phyloP scores from a whole-genome alignment of 177 flowering plant genomes.

The Tripterygium wilfordii region DNA sequence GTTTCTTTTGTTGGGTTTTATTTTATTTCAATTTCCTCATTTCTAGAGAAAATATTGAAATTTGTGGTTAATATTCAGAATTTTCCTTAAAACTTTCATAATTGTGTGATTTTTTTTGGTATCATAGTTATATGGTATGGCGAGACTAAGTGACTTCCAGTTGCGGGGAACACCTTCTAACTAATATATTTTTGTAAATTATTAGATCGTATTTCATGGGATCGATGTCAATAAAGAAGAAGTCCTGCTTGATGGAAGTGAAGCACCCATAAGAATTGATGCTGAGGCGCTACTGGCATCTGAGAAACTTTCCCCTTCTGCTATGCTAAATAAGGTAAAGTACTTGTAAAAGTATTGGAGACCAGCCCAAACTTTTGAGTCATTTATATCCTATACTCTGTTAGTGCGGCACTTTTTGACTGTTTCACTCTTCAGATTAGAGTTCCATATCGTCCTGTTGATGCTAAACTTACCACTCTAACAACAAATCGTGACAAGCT shows the following conservation, averaged over 20 bases:
- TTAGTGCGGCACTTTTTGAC: too few relatives aligned
- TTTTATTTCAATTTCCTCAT: not conserved
- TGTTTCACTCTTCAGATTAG: conserved; percentile 60
- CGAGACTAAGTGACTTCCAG: too few relatives aligned
- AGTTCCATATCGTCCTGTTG: conserved; percentile 69
- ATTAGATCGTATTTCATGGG: conserved; percentile 91
- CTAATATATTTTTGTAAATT: too few relatives aligned
- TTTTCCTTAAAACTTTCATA: too few relatives aligned
- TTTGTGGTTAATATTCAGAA: not conserved
- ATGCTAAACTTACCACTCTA: conserved; percentile 60
- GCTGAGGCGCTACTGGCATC: conserved; percentile 63
- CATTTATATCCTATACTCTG: conserved; percentile 3
- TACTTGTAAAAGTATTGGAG: not conserved
- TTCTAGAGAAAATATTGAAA: not conserved
- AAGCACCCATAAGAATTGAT: conserved; percentile 76
- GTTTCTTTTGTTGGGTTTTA: not conserved
- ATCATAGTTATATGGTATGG: not conserved
- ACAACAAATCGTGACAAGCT: conserved; percentile 71
- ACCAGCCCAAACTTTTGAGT: too few relatives aligned
- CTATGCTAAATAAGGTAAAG: conserved; percentile 72
- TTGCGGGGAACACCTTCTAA: too few relatives aligned
- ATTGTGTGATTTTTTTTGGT: not conserved
- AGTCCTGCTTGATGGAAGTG: conserved; percentile 87
- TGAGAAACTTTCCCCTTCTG: conserved; percentile 81
- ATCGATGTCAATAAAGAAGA: conserved; percentile 57